These are phyloP conservation scores for Colletotrichum sidae DNA, from an alignment of 2,329 filamentous ascomycete genomes.

Conservation along the genomic window DNA sequence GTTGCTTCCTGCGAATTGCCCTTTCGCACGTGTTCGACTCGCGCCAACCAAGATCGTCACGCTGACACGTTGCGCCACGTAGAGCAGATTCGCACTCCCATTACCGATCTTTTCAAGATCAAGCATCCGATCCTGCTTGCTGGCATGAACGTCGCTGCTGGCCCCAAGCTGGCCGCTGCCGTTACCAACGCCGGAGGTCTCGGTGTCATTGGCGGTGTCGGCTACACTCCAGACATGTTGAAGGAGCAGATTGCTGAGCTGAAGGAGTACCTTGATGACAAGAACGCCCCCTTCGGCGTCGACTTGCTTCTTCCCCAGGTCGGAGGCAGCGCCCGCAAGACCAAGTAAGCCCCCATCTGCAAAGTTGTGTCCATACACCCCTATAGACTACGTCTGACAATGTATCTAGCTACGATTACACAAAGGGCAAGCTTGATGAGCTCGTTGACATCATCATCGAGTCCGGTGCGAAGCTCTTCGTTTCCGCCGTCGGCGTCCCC, in stretches of 20 bases:
- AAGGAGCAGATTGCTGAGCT: conserved; percentile 94
- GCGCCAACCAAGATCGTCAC: background rate
- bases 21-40: conserved; percentile 30
- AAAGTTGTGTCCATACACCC: too few relatives aligned
- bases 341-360: conserved; percentile 69
- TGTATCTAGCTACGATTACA: conserved; percentile 90
- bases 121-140: conserved; percentile 95
- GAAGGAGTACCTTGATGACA: conserved; percentile 87
- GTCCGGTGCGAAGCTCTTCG: conserved; percentile 90
- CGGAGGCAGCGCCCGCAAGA: conserved; percentile 93
- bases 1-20: conserved; percentile 47
- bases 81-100: conserved; percentile 91
- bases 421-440: conserved; percentile 96
- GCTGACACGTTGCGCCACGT: conserved; percentile 42
- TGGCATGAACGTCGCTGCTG: conserved; percentile 99
- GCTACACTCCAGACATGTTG: conserved; percentile 98
- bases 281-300: conserved; percentile 95
- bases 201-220: conserved; percentile 94
- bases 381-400: background rate
- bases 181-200: conserved; percentile 97
- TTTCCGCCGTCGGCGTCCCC: conserved; percentile 94
- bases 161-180: conserved; percentile 93
- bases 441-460: conserved; percentile 94
- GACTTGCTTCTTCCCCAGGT: conserved; percentile 95
- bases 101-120: conserved; percentile 98